Conservation (phyloP, 1,284 basidiomycete species). For the Hemileia vastatrix region DNA sequence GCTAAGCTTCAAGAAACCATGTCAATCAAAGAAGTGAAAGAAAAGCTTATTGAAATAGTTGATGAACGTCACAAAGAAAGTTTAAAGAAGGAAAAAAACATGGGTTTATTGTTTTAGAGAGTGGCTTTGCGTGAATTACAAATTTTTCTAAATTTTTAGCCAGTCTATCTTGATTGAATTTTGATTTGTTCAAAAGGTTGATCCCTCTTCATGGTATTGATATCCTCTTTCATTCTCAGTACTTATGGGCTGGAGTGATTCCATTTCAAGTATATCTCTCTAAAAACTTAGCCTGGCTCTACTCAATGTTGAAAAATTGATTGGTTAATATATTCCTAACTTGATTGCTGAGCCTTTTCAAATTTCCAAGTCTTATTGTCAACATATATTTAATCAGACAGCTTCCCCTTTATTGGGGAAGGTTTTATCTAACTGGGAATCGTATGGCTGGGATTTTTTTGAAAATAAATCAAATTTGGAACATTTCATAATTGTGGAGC, state of each 20-base stretch:
- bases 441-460: slow-evolving; percentile 70
- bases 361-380: slow-evolving; percentile 76
- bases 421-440: slow-evolving; percentile 84
- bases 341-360: slow-evolving; percentile 89
- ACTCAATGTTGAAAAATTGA: slow-evolving; percentile 80
- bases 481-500: slow-evolving; percentile 87
- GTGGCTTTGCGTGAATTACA: slow-evolving; percentile 59
- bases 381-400: slow-evolving; percentile 90
- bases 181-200: slow-evolving; percentile 46
- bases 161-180: slow-evolving; percentile 50
- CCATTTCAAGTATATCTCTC: slow-evolving; percentile 91
- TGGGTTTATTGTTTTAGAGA: slow-evolving; percentile 84
- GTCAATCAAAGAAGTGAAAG: slow-evolving; percentile 75
- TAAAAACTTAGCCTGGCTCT: slow-evolving; percentile 88
- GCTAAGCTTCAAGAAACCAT: slow-evolving; percentile 72
- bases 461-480: slow-evolving; percentile 83
- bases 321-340: slow-evolving; percentile 94
- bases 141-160: slow-evolving; percentile 1
- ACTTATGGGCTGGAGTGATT: slow-evolving; percentile 96
- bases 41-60: slow-evolving; percentile 83
- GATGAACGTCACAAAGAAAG: slow-evolving; percentile 68
- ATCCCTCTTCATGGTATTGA: slow-evolving; percentile 95
- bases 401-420: slow-evolving; percentile 74
- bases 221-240: slow-evolving; percentile 96
- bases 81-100: slow-evolving; percentile 61